Base-by-base conservation (phyloP, 306 rosid genomes). In the Trichosanthes truncata region DNA sequence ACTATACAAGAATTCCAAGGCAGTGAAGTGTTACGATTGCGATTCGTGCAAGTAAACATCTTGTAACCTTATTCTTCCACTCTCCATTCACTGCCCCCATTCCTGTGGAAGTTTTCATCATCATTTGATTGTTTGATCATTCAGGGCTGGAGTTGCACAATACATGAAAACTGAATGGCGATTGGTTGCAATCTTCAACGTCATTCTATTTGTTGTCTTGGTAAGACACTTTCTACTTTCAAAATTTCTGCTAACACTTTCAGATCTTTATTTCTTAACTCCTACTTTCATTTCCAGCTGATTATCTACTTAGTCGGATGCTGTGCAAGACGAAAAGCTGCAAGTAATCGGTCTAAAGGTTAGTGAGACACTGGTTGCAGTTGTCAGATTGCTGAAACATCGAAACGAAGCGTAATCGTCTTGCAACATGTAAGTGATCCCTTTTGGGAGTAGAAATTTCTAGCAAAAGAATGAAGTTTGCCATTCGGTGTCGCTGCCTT, bases 81-180 rank as follows among this genome's bases (percentile, higher is more conserved):
- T 68, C 52, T 48, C 33, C 77, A 7, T 55, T 56, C 14, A 56
- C 48, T 31, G n/a, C 25, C 5, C 57, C 12, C 1, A n/a, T 25
- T 23, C 23, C 8, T 15, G 33, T 7, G 56, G 48, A 56, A 36
- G 56, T 35, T 77, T 60, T 62, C 80, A 81, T 84, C 74, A 72
- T 68, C 62, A 46, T 72, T 81, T 73, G 17, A 69, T 83, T 40
- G 33, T 63, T 80, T 68, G 13, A 25, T 83, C 80, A 78, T 79
- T 55, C 80, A 94, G 98, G 91, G 98, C 98, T 8, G 98, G 96
- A n/a, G 98, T 92, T 55, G 98, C 98, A 45, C 96, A 94, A 69
- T 92, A 94, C 94, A 94, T 92, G 97, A 94, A 94, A 92, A 85
- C 84, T 0, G 97, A 94, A 84, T 94, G 98, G 97, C 89, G 97